These are phyloP conservation scores for Blumeria graminis DNA, from an alignment of 2,329 filamentous ascomycete species.

Conservation along the genomic window DNA sequence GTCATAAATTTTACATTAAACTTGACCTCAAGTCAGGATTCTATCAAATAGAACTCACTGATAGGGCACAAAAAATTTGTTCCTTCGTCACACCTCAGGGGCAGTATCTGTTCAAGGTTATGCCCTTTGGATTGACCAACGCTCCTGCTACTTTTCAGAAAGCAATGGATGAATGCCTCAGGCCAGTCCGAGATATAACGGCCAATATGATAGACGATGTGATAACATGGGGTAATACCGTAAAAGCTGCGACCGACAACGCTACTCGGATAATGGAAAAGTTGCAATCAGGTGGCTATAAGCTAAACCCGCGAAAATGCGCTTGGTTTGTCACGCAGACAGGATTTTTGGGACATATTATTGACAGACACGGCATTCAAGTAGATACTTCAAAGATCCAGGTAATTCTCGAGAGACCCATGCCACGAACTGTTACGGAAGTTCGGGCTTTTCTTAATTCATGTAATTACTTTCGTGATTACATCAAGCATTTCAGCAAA, in stretches of 20 bases:
- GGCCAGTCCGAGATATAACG: not conserved
- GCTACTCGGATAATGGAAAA: not conserved
- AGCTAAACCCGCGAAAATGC: not conserved
- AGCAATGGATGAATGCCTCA: not conserved
- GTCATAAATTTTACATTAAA: not conserved
- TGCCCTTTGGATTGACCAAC: not conserved
- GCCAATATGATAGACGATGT: not conserved
- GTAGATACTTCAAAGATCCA: not conserved
- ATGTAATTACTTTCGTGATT: not conserved
- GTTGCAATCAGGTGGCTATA: not conserved
- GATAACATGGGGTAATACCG: not conserved
- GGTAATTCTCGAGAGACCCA: not conserved
- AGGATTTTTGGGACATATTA: not conserved
- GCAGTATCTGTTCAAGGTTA: not conserved
- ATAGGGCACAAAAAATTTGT: not conserved
- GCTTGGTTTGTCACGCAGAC: not conserved
- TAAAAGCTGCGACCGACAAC: not conserved
- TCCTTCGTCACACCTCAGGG: not conserved
- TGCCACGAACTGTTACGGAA: not conserved
- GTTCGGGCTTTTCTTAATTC: not conserved
- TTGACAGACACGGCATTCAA: not conserved
- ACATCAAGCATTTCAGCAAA: not conserved
- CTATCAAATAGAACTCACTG: slow-evolving; percentile 1
- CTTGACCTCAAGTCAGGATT: not conserved
- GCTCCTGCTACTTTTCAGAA: not conserved